Base-by-base conservation (phyloP, 1,284 basidiomycete genomes). In the Meira nashicola region DNA sequence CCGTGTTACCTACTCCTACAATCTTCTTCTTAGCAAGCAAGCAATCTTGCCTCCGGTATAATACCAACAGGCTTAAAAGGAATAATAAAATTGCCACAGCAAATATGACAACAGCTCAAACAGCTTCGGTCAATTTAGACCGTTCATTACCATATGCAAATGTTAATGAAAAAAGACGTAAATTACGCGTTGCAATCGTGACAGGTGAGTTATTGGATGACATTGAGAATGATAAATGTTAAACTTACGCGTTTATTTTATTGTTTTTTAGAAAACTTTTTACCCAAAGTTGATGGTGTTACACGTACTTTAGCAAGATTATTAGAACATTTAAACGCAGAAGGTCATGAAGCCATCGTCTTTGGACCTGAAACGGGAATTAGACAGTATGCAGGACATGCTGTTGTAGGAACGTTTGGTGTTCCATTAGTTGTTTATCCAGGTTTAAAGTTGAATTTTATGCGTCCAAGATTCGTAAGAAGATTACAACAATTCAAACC, bases 231-330 rank as follows among this genome's bases (percentile, higher is more conserved):
- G 2, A 14, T 21, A 19, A 39, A 41, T 1, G 39, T 9, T 46
- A n/a, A n/a, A 14, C 37, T 19, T 39, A n/a, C 48, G 19, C 7
- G 47, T 25, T 19, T 28, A 19, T 48, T 48, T 48, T 10, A 19
- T 58, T 39, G 54, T 2, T 53, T 12, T 23, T 17, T 74, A 78
- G 83, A 84, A 64, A 84, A 84, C 79, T 83, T 84, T 60, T 70
- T 84, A 9, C 83, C 83, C 14, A 83, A 83, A 65, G 76, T 84
- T 39, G 83, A 84, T 66, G 83, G 83, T 10, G 83, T 84, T 1
- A 84, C 83, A 0, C 77, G 83, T 21, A 84, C 83, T 0, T 75
- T 85, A 4, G 83, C 83, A 0, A 78, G 82, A n/a, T 74, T 85
- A 7, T 79, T 85, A 33, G 82, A 83, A 58, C 83, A 84, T 60